Base-by-base conservation (phyloP, 2,329 filamentous ascomycete genomes). In the Phyllosticta citribraziliensis region DNA sequence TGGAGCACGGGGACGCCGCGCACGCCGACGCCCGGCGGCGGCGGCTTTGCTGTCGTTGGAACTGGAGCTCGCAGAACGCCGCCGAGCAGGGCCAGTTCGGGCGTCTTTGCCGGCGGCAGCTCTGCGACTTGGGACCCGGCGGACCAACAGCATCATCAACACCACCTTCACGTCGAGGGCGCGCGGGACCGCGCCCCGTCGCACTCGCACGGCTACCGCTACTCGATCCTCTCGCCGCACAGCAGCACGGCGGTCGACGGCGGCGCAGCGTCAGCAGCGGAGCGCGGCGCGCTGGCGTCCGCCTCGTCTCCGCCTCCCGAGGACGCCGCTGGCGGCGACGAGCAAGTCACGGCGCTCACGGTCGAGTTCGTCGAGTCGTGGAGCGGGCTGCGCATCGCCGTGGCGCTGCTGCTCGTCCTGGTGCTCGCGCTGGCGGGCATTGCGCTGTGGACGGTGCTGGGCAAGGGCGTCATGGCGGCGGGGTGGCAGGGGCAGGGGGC, bases 391-490 rank as follows among this genome's bases (percentile, higher is more conserved):
- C 61, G 72, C 14, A 70, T 76, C 10, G 25, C 69, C 27, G 9
- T 64, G 3, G 70, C 68, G 0, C 30, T 74, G 11, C n/a, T 61
- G 11, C 10, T 70, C 3, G 68, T 73, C n/a, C 12, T 73, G 8
- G 14, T 69, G 12, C 27, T 70, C 2, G 68, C 67, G 24, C 54
- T 73, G 11, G 67, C 67, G 1, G 71, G 67, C 2, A 65, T 68
- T 17, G 60, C 75, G 51, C 59, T 73, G 10, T 75, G 74, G 73
- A 66, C 70, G 2, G 70, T 75, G 20, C 64, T 75, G 22, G 74
- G 74, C 0, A 65, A 55, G 14, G 68, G 64, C 35, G 66, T 65
- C 8, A 33, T 60, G 35, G 25, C 47, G 25, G 20, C 56, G 11
- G 64, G 66, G 11, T 57, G 60, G 62, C 59, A 66, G 30, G 67